Conservation (phyloP, 805 yeast species). For the Phaffomyces antillensis region DNA sequence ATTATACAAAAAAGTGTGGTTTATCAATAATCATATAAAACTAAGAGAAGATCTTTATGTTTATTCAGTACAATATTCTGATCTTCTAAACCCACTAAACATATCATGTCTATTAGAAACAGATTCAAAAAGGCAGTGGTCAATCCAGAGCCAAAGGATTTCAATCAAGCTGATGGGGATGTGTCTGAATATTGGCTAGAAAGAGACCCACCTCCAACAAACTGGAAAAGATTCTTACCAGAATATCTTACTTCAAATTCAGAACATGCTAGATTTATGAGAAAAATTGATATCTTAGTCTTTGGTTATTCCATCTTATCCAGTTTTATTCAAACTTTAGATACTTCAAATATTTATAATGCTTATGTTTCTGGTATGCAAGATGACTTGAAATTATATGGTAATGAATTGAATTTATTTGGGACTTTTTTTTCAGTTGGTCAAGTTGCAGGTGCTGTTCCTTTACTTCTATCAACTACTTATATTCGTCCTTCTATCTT, state of each 20-base stretch:
- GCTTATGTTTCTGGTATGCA: conserved; percentile 64
- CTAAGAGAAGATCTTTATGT: neutral
- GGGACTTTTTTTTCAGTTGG: conserved; percentile 54
- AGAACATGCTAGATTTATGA: conserved; percentile 34
- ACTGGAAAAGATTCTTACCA: conserved; percentile 9
- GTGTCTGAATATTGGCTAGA: neutral
- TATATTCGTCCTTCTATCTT: conserved; percentile 38
- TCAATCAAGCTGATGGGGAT: neutral
- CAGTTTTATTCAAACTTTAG: conserved; percentile 60
- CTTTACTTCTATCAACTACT: conserved; percentile 41
- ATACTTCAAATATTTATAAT: conserved; percentile 50
- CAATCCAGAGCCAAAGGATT: neutral
- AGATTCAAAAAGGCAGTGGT: neutral
- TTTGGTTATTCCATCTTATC: conserved; percentile 49
- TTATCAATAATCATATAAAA: neutral
- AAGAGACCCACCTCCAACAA: conserved; percentile 7
- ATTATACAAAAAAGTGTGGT: neutral
- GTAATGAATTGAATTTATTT: conserved; percentile 53
- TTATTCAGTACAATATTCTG: neutral
- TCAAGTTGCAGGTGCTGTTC: conserved; percentile 48
- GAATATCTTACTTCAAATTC: conserved; percentile 16
- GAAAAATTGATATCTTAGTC: conserved; percentile 45
- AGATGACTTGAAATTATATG: conserved; percentile 46
- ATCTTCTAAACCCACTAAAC: neutral
- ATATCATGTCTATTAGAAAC: neutral